Percentiles rank a stretch among this genome's conserved stretches.
phyloP scores from a whole-genome alignment of 169 alveolate species.

The Plasmodium gallinaceum region DNA sequence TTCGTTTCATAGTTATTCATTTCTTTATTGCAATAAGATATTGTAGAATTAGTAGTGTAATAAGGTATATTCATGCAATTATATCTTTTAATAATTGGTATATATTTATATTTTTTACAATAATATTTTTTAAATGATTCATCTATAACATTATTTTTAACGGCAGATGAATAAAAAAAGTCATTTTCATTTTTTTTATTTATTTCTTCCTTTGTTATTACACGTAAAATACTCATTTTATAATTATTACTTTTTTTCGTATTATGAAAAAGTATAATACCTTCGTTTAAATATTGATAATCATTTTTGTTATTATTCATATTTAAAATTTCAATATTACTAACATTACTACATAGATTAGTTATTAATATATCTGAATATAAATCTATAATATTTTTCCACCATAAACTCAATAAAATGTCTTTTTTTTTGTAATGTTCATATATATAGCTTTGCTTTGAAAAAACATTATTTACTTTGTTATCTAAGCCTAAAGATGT shows the following conservation, averaged over 20 bases:
- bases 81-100: conserved; percentile 48
- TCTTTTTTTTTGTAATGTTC: conserved; percentile 52
- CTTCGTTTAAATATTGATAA: conserved; percentile 42
- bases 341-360: conserved; percentile 36
- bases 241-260: conserved; percentile 39
- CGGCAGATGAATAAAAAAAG: conserved; percentile 20
- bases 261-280: conserved; percentile 44
- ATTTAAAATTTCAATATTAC: conserved; percentile 45
- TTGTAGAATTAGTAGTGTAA: conserved; percentile 31
- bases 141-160: conserved; percentile 30
- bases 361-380: conserved; percentile 68
- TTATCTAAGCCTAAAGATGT: neutral
- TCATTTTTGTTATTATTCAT: conserved; percentile 10
- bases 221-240: conserved; percentile 70
- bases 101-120: conserved; percentile 22
- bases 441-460: conserved; percentile 34
- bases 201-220: conserved; percentile 43
- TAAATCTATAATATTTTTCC: conserved; percentile 56
- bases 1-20: neutral
- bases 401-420: conserved; percentile 40
- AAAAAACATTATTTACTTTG: conserved; percentile 2
- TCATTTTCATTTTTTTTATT: conserved; percentile 34
- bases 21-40: conserved; percentile 24
- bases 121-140: conserved; percentile 43
- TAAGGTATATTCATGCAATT: conserved; percentile 57